A percentile compares a stretch with the other conserved stretches of the same genome.
phyloP scores from a whole-genome alignment of 1,284 basidiomycete species.

The Sanghuangporus sanghuang region DNA sequence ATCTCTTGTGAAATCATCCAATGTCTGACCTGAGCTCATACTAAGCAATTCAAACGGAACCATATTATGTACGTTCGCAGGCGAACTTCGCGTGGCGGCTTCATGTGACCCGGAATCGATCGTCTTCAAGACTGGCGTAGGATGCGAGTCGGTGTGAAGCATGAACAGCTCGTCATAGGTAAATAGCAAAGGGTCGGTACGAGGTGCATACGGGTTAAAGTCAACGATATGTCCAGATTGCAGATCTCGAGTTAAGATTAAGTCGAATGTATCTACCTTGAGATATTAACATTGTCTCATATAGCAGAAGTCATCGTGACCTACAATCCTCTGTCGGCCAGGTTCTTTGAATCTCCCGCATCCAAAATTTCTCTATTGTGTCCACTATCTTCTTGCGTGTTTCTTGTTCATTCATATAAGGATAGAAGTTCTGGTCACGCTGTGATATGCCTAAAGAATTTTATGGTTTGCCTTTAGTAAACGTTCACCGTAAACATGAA shows the following conservation, averaged over 20 bases:
- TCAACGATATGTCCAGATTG: slow-evolving; percentile 78
- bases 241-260: slow-evolving; percentile 81
- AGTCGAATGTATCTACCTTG: slow-evolving; percentile 73
- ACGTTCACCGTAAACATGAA: background rate
- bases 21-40: slow-evolving; percentile 67
- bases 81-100: slow-evolving; percentile 57
- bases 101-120: slow-evolving; percentile 72
- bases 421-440: slow-evolving; percentile 88
- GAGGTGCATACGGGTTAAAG: slow-evolving; percentile 83
- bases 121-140: slow-evolving; percentile 53
- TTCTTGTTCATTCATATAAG: slow-evolving; percentile 67
- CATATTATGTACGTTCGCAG: slow-evolving; percentile 86
- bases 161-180: slow-evolving; percentile 74
- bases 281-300: background rate
- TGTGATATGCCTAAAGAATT: slow-evolving; percentile 69
- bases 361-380: slow-evolving; percentile 63
- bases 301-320: slow-evolving; percentile 24
- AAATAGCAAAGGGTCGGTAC: slow-evolving; percentile 86
- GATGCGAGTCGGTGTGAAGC: slow-evolving; percentile 20
- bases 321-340: slow-evolving; percentile 71
- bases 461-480: background rate
- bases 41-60: slow-evolving; percentile 84
- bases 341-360: slow-evolving; percentile 51
- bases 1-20: slow-evolving; percentile 67
- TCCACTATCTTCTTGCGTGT: slow-evolving; percentile 52